phyloP scores from a whole-genome alignment of 2,329 filamentous ascomycete genomes.

The Arthroderma sp. region DNA sequence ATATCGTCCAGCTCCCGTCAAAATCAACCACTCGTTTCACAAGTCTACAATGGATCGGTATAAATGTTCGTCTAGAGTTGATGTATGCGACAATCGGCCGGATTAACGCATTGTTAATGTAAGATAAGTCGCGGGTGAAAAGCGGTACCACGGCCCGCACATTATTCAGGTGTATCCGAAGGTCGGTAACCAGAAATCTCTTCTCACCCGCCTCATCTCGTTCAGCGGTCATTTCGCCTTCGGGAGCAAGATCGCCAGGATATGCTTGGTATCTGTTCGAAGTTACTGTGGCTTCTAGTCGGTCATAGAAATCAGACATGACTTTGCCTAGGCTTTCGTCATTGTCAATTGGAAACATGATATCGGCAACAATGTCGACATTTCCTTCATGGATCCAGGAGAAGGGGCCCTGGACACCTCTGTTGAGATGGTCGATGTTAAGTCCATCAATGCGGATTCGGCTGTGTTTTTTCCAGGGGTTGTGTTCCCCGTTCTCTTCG shows the following conservation, averaged over 20 bases:
- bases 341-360: conserved; percentile 81
- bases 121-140: conserved; percentile 82
- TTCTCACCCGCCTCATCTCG: conserved; percentile 43
- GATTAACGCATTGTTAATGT: conserved; percentile 90
- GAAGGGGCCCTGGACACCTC: conserved; percentile 83
- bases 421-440: conserved; percentile 90
- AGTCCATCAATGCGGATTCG: conserved; percentile 83
- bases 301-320: conserved; percentile 93
- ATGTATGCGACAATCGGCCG: conserved; percentile 97
- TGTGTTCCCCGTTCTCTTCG: conserved; percentile 50
- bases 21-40: conserved; percentile 84
- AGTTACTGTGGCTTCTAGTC: conserved; percentile 81
- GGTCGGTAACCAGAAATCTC: conserved; percentile 80
- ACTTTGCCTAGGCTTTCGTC: conserved; percentile 87
- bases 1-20: conserved; percentile 88
- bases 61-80: conserved; percentile 87
- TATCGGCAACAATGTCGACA: conserved; percentile 88
- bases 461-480: conserved; percentile 90
- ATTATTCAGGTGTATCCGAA: conserved; percentile 89
- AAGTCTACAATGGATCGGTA: conserved; percentile 86
- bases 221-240: neutral
- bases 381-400: conserved; percentile 97
- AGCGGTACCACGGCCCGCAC: conserved; percentile 85
- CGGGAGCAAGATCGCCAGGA: neutral
- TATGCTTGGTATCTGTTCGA: conserved; percentile 49